Percentiles rank a stretch among this genome's conserved stretches.
These are phyloP conservation scores for Pseudocercospora fuligena DNA, from an alignment of 2,329 filamentous ascomycete genomes.

Conservation along the genomic window DNA sequence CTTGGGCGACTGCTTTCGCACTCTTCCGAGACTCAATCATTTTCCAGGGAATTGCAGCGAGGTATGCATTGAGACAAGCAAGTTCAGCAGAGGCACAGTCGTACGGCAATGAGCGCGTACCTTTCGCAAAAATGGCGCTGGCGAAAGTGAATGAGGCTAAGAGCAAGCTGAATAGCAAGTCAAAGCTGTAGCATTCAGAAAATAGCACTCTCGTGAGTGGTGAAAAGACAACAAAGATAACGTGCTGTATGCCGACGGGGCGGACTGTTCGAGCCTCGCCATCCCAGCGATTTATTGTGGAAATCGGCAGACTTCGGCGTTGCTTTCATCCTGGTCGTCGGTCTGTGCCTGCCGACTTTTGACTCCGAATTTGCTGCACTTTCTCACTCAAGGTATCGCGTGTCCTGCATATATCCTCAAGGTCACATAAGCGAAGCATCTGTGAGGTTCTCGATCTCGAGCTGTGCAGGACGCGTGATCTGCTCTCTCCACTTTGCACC, in stretches of 20 bases:
- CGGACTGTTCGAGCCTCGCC: conserved; percentile 5
- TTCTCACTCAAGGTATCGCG: not conserved
- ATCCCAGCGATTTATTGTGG: conserved; percentile 12
- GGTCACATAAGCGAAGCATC: not conserved
- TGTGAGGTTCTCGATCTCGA: conserved; percentile 13
- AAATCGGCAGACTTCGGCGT: conserved; percentile 1
- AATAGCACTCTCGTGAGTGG: conserved; percentile 13
- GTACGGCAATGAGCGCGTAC: conserved; percentile 70
- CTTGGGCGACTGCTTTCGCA: conserved; percentile 68
- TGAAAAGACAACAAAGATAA: not conserved
- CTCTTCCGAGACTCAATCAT: conserved; percentile 65
- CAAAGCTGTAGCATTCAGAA: conserved; percentile 29
- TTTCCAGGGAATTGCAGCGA: conserved; percentile 88
- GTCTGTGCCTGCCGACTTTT: conserved; percentile 6
- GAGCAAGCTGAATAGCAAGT: conserved; percentile 39
- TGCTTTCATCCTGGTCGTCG: not conserved
- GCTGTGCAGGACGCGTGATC: conserved; percentile 8
- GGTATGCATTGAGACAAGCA: conserved; percentile 82
- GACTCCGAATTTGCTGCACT: not conserved
- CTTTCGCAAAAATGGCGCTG: conserved; percentile 81
- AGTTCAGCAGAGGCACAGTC: conserved; percentile 80
- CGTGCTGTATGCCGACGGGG: not conserved
- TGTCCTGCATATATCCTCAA: not conserved
- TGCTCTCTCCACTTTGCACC: conserved; percentile 17
- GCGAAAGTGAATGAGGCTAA: conserved; percentile 61